Base-by-base conservation (phyloP, 169 alveolate species). In the Plasmodium blacklocki region DNA sequence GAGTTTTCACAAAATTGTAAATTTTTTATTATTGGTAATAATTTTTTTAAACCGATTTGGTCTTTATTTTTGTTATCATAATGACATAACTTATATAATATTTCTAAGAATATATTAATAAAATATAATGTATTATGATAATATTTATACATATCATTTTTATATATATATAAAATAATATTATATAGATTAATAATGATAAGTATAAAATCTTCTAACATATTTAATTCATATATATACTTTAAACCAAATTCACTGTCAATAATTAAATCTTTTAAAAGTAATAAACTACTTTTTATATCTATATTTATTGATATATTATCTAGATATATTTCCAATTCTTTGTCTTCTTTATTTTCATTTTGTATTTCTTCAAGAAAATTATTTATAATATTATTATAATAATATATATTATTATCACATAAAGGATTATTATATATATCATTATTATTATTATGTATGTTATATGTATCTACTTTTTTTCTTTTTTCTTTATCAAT, bases 221-320 rank as follows among this genome's bases (percentile, higher is more conserved):
- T 78, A 70, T 66, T 78, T 71, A 78, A 47, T 54, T 78, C 89
- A 19, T 39, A 78, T 50, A 78, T 66, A 59, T 78, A 78, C 45
- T 78, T 78, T 32, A 66, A 59, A 45, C 75, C 89, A 78, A 78
- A 78, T 26, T 78, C 89, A 26, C 89, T 78, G 43, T 60, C 29
- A 21, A 78, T 78, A 64, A 78, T 78, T 39, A 78, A 56, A 32
- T 76, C 64, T 14, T 78, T 64, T 15, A 78, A 63, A 26, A 78
- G 89, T 67, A 78, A 45, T 19, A 78, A 50, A 58, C 89, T 78
- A 47, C 78, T 78, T 21, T 66, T 78, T 3, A 78, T 67, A 56
- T 78, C 89, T 78, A 78, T 50, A 60, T 78, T 78, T 50, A 78
- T 29, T 6, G 80, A 43, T 12, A 78, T 78, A 14, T 66, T 78